Conservation (phyloP, 495 filamentous ascomycete genomes). For the Podospora bellae-mahoneyi region DNA sequence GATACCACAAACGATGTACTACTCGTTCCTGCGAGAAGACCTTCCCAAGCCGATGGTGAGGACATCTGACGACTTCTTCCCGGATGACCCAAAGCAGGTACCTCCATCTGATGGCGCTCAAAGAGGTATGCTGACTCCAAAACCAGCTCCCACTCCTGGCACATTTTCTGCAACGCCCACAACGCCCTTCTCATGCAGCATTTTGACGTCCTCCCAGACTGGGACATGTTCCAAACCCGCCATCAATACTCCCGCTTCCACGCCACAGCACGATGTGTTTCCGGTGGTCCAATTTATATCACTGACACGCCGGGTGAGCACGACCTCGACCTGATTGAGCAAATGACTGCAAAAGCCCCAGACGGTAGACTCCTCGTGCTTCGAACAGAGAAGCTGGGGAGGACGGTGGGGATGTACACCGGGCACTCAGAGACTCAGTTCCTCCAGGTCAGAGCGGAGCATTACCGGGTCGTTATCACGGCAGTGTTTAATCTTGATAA, state of each 20-base stretch:
- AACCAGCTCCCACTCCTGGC: constrained; percentile 79
- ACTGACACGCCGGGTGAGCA: constrained; percentile 85
- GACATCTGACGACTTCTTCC: constrained; percentile 95
- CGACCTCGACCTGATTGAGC: constrained; percentile 64
- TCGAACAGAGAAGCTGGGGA: constrained; percentile 67
- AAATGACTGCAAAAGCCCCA: constrained; percentile 69
- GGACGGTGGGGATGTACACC: constrained; percentile 67
- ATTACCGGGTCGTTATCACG: constrained; percentile 22
- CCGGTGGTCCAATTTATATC: constrained; percentile 88
- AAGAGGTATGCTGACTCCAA: neutral
- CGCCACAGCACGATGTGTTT: constrained; percentile 83
- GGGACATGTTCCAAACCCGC: constrained; percentile 97
- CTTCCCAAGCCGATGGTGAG: constrained; percentile 63
- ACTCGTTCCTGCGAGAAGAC: constrained; percentile 69
- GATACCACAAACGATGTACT: constrained; percentile 77
- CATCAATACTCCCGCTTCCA: constrained; percentile 78
- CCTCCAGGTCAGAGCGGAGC: constrained; percentile 75
- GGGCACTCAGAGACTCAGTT: constrained; percentile 67
- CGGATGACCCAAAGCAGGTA: constrained; percentile 47
- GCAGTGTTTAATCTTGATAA: constrained; percentile 12
- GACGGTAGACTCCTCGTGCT: constrained; percentile 71
- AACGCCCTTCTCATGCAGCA: constrained; percentile 75
- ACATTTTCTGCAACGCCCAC: constrained; percentile 90
- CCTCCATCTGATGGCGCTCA: neutral
- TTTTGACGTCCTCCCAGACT: constrained; percentile 66